Evolutionary conservation across 345 rosid genomes (phyloP).

Genomic region (Syzygium jambos): DNA sequence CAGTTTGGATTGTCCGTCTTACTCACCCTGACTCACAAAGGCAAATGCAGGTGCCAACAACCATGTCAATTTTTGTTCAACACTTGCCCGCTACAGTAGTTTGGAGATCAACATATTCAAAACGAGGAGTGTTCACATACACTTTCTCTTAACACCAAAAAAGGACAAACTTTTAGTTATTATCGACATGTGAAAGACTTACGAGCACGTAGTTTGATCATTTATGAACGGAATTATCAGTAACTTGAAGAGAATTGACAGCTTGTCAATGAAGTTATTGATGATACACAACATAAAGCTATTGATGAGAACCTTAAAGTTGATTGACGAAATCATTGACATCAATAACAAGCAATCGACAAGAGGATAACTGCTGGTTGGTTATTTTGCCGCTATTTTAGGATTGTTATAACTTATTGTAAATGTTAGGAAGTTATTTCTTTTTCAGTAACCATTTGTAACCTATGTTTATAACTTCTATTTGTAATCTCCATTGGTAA

Average conservation of each 20-base stretch:
- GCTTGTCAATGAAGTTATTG: background rate
- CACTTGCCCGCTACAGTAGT: background rate
- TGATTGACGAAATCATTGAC: background rate
- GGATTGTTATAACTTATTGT: background rate
- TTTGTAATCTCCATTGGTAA: background rate
- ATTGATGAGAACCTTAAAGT: background rate
- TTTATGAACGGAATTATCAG: rapidly evolving
- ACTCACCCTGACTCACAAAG: background rate
- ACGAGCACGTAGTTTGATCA: rapidly evolving
- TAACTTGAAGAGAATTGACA: background rate
- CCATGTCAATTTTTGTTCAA: background rate
- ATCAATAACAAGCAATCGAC: background rate
- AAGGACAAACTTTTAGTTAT: background rate
- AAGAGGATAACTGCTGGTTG: background rate
- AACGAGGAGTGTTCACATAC: background rate
- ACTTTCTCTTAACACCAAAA: background rate
- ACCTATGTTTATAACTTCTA: background rate
- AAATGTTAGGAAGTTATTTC: background rate
- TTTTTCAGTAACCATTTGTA: background rate
- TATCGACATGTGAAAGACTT: background rate
- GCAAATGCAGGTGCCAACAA: background rate
- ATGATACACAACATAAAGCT: background rate
- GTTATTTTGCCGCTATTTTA: background rate
- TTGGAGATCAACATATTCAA: background rate
- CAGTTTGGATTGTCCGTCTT: too few relatives aligned